Percentiles rank a stretch among this genome's conserved stretches.
Evolutionary conservation across 139 green algal species (phyloP).

Genomic region (Nannochloris sp.): DNA sequence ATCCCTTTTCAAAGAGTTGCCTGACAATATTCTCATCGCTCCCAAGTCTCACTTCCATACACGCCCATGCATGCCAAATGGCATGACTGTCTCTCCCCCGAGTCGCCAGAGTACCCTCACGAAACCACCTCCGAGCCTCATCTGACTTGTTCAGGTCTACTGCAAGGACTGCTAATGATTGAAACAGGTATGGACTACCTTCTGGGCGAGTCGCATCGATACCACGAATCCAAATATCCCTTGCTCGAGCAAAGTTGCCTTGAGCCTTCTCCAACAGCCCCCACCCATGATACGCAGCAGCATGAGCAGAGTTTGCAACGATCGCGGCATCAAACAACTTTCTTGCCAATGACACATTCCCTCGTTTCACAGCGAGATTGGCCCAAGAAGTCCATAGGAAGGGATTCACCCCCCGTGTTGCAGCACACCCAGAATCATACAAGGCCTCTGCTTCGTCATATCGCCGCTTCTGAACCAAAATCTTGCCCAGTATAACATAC

Average conservation of each 20-base stretch:
- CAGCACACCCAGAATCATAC: conserved; percentile 78
- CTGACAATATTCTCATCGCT: conserved; percentile 39
- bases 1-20: conserved; percentile 49
- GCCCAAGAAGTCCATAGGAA: conserved; percentile 92
- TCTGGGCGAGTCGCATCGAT: conserved; percentile 31
- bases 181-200: conserved; percentile 77
- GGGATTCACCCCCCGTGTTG: conserved; percentile 67
- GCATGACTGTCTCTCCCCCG: conserved; percentile 40
- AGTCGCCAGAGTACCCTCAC: conserved; percentile 50
- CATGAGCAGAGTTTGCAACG: conserved; percentile 72
- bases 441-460: conserved; percentile 71
- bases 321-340: conserved; percentile 88
- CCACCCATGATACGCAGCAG: conserved; percentile 93
- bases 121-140: conserved; percentile 79
- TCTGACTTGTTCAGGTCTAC: conserved; percentile 51
- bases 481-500: conserved; percentile 86
- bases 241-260: conserved; percentile 66
- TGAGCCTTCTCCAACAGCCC: conserved; percentile 84
- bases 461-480: conserved; percentile 57
- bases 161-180: conserved; percentile 70
- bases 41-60: conserved; percentile 56
- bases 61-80: conserved; percentile 81
- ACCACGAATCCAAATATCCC: conserved; percentile 66
- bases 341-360: conserved; percentile 60
- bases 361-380: conserved; percentile 61